Percentiles rank a stretch among this genome's conserved stretches.
Evolutionary conservation across 2,329 filamentous ascomycete genomes (phyloP).

Genomic region (Trichoderma afroharzianum): DNA sequence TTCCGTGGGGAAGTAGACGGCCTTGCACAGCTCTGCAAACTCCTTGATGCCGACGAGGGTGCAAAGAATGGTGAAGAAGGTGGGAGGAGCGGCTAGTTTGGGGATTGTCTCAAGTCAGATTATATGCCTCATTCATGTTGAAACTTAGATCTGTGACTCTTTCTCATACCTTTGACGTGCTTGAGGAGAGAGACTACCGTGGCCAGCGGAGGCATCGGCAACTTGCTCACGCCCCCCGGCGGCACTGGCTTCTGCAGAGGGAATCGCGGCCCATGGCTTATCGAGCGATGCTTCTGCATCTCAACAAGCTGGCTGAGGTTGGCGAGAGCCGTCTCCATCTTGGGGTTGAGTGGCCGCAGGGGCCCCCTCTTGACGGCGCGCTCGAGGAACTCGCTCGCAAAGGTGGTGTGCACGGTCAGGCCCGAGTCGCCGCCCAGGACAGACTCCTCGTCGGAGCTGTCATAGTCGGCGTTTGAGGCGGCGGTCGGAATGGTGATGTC

Average conservation of each 20-base stretch:
- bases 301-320: constrained; percentile 51
- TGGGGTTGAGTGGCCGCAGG: constrained; percentile 43
- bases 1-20: constrained; percentile 50
- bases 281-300: constrained; percentile 44
- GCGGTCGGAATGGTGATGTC: constrained; percentile 26
- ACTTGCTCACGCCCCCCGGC: constrained; percentile 44
- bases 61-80: constrained; percentile 49
- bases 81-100: constrained; percentile 41
- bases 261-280: constrained; percentile 43
- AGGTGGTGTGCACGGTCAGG: constrained; percentile 49
- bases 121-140: neutral
- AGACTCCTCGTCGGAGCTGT: constrained; percentile 40
- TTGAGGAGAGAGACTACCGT: constrained; percentile 48
- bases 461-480: constrained; percentile 33
- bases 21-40: constrained; percentile 48
- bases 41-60: constrained; percentile 47
- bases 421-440: constrained; percentile 47
- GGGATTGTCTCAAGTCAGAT: no score
- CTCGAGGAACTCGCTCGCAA: constrained; percentile 53
- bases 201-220: constrained; percentile 53
- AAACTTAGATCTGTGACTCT: neutral
- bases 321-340: constrained; percentile 50
- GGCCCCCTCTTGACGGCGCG: constrained; percentile 48
- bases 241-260: constrained; percentile 44
- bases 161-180: constrained; percentile 40